Base-by-base conservation (phyloP, 495 filamentous ascomycete genomes). In the Neurospora discreta region DNA sequence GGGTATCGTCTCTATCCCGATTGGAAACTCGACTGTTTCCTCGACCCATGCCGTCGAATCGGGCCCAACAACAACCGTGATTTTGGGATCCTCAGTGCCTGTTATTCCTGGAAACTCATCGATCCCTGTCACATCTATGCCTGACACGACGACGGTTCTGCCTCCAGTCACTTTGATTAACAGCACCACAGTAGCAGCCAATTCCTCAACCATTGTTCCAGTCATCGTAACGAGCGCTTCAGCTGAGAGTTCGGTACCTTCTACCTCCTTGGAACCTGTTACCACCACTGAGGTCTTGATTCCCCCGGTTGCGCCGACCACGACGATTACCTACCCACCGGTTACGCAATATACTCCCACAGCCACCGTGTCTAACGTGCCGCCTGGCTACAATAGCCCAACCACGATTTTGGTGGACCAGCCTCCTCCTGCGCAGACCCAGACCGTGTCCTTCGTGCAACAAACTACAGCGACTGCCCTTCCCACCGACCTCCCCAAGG, bases 401-500 rank as follows among this genome's bases (percentile, higher is more conserved):
- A 83, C 82, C 18, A 82, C 79, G 3, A 81, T 85, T 18, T 76
- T 84, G 60, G 74, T 84, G 33, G 83, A 81, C 58, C 52, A 33
- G 52, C 52, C 52, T 65, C 77, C 79, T 26, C 79, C 78, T 38
- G 76, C 81, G n/a, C 78, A 74, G 58, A 80, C 78, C 8, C 77
- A 43, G 36, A 78, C 77, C 5, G 73, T 68, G 0, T 69, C 72
- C 11, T 70, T 74, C 18, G 74, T 77, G 0, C 75, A 65, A 65
- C 52, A 78, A 20, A 74, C 83, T 2, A 75, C 75, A 18, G 72
- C 80, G 6, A 86, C 82, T 40, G 86, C 84, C 38, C 83, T 92
- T 72, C 88, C 92, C 0, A 85, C 89, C 0, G 78, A 80, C 39
- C 84, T 96, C 52, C 94, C 95, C 11, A 88, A 87, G 72, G 87